These are phyloP conservation scores for Clavulina sp. DNA, from an alignment of 768 basidiomycete genomes.

Conservation along the genomic window DNA sequence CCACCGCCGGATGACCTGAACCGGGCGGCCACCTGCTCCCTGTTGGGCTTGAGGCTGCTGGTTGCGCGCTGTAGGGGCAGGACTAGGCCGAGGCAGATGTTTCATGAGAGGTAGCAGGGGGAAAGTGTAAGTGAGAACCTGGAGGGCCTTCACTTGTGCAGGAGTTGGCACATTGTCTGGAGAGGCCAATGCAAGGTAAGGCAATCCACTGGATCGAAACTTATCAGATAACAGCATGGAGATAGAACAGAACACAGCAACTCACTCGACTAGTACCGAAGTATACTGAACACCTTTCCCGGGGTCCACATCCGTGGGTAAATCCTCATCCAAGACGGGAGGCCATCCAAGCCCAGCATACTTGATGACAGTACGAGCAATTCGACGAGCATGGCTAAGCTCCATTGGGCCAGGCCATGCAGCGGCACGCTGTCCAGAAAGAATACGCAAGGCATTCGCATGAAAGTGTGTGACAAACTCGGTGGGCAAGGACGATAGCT, in stretches of 20 bases:
- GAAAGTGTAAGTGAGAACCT: constrained; percentile 9
- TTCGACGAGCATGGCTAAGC: constrained; percentile 1
- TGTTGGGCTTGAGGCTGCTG: background rate
- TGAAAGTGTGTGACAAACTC: constrained; percentile 10
- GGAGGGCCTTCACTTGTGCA: constrained; percentile 3
- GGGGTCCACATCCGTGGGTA: background rate
- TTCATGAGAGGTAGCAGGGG: constrained; percentile 8
- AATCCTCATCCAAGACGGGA: constrained; percentile 4
- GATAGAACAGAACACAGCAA: background rate
- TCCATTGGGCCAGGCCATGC: constrained; percentile 10
- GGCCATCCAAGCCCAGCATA: constrained; percentile 6
- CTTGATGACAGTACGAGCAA: constrained; percentile 3
- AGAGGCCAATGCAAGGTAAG: constrained; percentile 5
- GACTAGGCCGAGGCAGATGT: constrained; percentile 4
- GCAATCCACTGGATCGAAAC: constrained; percentile 6
- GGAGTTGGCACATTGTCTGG: constrained; percentile 1
- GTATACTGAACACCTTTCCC: constrained; percentile 2
- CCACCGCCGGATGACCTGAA: background rate
- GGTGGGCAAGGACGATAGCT: constrained; percentile 1
- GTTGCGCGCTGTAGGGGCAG: background rate
- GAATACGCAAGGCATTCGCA: constrained; percentile 10
- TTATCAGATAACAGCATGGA: background rate
- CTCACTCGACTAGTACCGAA: constrained; percentile 8
- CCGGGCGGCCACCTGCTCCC: background rate
- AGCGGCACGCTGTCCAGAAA: constrained; percentile 1